Percentiles rank a stretch among this genome's conserved stretches.
phyloP scores from a whole-genome alignment of 352 stramenopile genomes.

The Pythium brassicae region DNA sequence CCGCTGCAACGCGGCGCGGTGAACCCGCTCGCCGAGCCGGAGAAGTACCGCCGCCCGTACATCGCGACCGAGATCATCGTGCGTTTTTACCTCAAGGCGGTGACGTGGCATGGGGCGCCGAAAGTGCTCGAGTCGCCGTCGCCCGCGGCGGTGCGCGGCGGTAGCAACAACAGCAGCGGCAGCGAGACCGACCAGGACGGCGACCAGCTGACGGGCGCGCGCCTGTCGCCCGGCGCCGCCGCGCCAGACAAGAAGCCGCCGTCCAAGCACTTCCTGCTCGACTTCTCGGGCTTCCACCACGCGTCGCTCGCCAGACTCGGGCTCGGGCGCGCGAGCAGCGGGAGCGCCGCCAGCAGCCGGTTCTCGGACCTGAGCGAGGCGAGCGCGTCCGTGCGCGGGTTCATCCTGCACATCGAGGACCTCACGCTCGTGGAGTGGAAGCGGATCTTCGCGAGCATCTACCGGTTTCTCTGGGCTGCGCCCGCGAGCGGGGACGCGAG shows the following conservation, averaged over 20 bases:
- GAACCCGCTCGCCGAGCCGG: slow-evolving; percentile 19
- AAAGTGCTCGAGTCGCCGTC: slow-evolving; percentile 21
- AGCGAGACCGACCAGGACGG: neutral
- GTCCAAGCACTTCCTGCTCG: slow-evolving; percentile 12
- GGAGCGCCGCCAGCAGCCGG: slow-evolving; percentile 24
- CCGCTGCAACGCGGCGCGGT: neutral
- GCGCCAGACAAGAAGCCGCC: slow-evolving; percentile 6
- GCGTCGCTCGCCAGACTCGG: slow-evolving; percentile 3
- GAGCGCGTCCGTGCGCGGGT: slow-evolving; percentile 44
- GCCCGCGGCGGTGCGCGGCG: slow-evolving; percentile 1
- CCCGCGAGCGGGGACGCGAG: neutral
- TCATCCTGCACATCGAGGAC: slow-evolving; percentile 61
- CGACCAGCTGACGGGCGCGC: neutral
- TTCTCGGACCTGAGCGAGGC: slow-evolving; percentile 28
- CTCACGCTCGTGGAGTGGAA: slow-evolving; percentile 63
- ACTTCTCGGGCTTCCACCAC: slow-evolving; percentile 10
- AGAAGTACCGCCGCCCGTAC: slow-evolving; percentile 51
- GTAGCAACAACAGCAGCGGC: neutral
- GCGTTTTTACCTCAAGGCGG: slow-evolving; percentile 67
- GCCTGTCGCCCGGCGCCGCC: neutral
- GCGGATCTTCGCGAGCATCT: slow-evolving; percentile 63
- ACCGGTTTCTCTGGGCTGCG: slow-evolving; percentile 37
- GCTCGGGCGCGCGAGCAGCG: slow-evolving; percentile 7
- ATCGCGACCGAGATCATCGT: slow-evolving; percentile 74
- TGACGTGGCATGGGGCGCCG: slow-evolving; percentile 63